Conservation (phyloP, 306 rosid genomes). For the Cucurbita ficifolia region DNA sequence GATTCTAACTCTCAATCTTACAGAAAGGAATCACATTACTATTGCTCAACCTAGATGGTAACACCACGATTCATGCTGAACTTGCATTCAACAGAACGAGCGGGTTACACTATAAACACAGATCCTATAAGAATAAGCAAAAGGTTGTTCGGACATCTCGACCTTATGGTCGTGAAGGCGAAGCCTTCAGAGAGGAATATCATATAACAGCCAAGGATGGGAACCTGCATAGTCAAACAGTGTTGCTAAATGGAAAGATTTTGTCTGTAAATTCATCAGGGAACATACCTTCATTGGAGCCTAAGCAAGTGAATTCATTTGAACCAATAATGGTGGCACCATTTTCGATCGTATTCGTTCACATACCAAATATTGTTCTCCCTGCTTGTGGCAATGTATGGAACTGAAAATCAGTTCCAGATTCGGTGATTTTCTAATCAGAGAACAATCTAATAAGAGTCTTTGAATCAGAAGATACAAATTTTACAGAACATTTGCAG, state of each 20-base stretch:
- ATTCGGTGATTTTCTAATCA: background rate
- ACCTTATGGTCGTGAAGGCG: conserved; percentile 6
- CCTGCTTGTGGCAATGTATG: conserved; percentile 30
- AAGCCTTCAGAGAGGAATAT: conserved; percentile 50
- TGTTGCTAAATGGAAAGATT: conserved; percentile 62
- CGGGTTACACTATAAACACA: conserved; percentile 19
- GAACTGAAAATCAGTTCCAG: conserved; percentile 6
- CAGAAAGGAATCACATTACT: conserved; percentile 78
- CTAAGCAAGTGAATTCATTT: conserved; percentile 39
- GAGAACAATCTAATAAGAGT: background rate
- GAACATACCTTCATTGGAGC: conserved; percentile 51
- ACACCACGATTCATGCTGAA: conserved; percentile 25
- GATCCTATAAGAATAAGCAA: conserved; percentile 2
- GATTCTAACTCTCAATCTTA: conserved; percentile 4
- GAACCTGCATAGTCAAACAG: conserved; percentile 59
- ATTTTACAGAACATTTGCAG: background rate
- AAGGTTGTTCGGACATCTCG: conserved; percentile 8
- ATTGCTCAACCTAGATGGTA: conserved; percentile 48
- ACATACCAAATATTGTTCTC: conserved; percentile 42
- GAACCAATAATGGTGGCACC: conserved; percentile 56
- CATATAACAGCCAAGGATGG: conserved; percentile 54
- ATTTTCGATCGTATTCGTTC: conserved; percentile 69
- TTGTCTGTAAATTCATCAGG: conserved; percentile 48
- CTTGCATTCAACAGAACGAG: conserved; percentile 16
- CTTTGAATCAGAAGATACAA: background rate